These are phyloP conservation scores for Atalantia buxifolia DNA, from an alignment of 345 rosid species.

Conservation along the genomic window DNA sequence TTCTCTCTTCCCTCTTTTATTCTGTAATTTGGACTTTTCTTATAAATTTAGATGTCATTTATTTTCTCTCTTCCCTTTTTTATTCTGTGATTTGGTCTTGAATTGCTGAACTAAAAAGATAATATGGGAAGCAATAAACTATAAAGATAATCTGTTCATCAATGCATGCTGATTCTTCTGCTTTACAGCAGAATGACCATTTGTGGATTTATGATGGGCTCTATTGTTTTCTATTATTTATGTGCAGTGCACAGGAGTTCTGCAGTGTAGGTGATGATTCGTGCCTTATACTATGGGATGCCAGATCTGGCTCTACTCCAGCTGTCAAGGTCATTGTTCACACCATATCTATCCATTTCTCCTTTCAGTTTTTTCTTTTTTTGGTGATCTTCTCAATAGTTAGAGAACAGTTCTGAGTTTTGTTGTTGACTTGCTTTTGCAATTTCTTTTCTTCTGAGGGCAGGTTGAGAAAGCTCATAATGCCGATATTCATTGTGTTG, in stretches of 20 bases:
- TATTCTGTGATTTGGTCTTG: not conserved
- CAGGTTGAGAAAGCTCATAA: slow-evolving; percentile 71
- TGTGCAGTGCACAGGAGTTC: slow-evolving; percentile 49
- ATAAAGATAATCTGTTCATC: not conserved
- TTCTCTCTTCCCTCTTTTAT: not conserved
- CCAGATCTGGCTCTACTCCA: slow-evolving; percentile 51
- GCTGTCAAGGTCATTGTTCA: slow-evolving; percentile 44
- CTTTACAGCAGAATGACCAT: not conserved
- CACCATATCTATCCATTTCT: not conserved
- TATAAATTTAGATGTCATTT: not conserved
- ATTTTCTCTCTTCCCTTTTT: not conserved
- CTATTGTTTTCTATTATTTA: slow-evolving; percentile 2
- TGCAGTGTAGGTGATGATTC: slow-evolving; percentile 79
- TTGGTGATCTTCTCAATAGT: not conserved
- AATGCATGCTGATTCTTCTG: not conserved
- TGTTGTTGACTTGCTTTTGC: not conserved
- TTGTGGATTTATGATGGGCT: not conserved
- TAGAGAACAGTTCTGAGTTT: not conserved
- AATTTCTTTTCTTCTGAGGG: slow-evolving; percentile 1
- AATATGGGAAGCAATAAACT: not conserved
- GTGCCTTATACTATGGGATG: slow-evolving; percentile 70
- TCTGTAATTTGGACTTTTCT: not conserved
- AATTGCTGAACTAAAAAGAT: not conserved
- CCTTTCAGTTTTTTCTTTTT: not conserved
- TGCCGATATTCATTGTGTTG: slow-evolving; percentile 71